A percentile compares a stretch with the other conserved stretches of the same genome.
Evolutionary conservation across 345 rosid species (phyloP).

Genomic region (Litchi chinensis): DNA sequence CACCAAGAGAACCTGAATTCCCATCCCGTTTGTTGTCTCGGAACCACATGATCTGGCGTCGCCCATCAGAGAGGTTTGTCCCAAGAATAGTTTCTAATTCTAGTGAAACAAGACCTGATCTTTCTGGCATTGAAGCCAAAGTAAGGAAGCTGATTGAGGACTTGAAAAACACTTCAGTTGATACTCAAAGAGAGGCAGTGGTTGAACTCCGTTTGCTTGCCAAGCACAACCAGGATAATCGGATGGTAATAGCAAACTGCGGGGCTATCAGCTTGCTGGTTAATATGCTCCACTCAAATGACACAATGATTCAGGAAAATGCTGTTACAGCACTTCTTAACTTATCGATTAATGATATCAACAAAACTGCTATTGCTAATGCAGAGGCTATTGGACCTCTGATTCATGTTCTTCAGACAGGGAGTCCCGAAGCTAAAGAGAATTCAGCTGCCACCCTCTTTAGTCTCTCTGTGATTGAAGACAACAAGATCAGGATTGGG

Average conservation of each 20-base stretch:
- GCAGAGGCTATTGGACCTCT: slow-evolving; percentile 79
- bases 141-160: slow-evolving; percentile 71
- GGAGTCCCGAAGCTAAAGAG: slow-evolving; percentile 83
- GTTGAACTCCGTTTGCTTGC: slow-evolving; percentile 68
- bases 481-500: slow-evolving; percentile 80
- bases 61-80: slow-evolving; percentile 71
- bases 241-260: slow-evolving; percentile 72
- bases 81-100: slow-evolving; percentile 75
- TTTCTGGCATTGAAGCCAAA: slow-evolving; percentile 68
- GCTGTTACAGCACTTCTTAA: slow-evolving; percentile 93
- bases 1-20: slow-evolving; percentile 60
- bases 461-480: slow-evolving; percentile 82
- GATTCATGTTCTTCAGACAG: slow-evolving; percentile 77
- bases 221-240: slow-evolving; percentile 74
- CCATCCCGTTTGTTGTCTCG: slow-evolving; percentile 56
- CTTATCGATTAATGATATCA: slow-evolving; percentile 78
- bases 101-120: slow-evolving; percentile 71
- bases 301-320: slow-evolving; percentile 63
- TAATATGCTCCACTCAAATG: slow-evolving; percentile 57
- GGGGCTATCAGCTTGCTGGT: slow-evolving; percentile 73
- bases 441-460: slow-evolving; percentile 88
- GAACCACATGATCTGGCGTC: slow-evolving; percentile 66
- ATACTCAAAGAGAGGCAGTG: slow-evolving; percentile 65
- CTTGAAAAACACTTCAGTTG: slow-evolving; percentile 55
- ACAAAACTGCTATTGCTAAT: slow-evolving; percentile 66